Percentiles rank a stretch among this genome's conserved stretches.
Evolutionary conservation across 1,139 yeast species (phyloP).

Genomic region (Pichia sp.): DNA sequence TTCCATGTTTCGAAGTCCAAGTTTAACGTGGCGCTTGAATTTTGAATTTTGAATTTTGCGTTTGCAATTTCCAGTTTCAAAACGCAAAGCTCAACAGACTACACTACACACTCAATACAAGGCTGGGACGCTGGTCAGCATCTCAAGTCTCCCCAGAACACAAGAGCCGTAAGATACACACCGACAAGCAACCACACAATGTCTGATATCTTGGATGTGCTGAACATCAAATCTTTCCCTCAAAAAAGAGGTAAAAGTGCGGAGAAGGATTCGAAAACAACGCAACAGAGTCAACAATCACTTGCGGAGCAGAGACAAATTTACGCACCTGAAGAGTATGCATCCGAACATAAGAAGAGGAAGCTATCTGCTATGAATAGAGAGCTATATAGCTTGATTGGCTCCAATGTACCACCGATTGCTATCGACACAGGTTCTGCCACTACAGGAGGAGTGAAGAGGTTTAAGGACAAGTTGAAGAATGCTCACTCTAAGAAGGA

Average conservation of each 20-base stretch:
- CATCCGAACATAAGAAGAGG: conserved; percentile 19
- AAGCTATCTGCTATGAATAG: conserved; percentile 70
- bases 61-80: too few species aligned
- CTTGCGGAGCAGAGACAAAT: conserved; percentile 8
- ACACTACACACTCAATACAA: too few species aligned
- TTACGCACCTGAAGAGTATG: conserved; percentile 14
- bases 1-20: too few species aligned
- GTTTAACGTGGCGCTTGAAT: too few species aligned
- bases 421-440: conserved; percentile 33
- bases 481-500: conserved; percentile 32
- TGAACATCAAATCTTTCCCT: conserved; percentile 48
- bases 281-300: conserved; percentile 3
- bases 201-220: conserved; percentile 70
- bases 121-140: too few species aligned
- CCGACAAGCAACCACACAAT: conserved; percentile 1
- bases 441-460: conserved; percentile 20
- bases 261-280: conserved; percentile 8
- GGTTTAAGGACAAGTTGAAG: conserved; percentile 55
- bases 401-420: conserved; percentile 90
- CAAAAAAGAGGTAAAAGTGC: conserved; percentile 22
- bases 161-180: too few species aligned
- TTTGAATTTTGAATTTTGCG: too few species aligned
- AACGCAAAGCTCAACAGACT: too few species aligned
- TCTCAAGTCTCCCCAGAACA: too few species aligned
- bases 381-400: conserved; percentile 79